Conservation (phyloP, 306 rosid species). For the Sicyos edulis region DNA sequence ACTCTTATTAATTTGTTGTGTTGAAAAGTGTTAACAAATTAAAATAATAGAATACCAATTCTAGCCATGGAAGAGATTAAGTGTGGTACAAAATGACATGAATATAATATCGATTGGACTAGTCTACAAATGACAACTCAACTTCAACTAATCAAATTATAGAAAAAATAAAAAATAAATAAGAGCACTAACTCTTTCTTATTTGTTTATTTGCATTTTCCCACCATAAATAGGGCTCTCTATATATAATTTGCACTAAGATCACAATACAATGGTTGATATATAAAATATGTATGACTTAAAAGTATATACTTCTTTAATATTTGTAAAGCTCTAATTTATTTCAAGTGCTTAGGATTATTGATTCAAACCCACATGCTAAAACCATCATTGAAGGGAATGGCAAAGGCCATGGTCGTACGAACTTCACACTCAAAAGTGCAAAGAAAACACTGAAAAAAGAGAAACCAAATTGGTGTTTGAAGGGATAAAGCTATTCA, state of each 20-base stretch:
- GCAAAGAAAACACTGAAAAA: neutral
- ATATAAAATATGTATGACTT: neutral
- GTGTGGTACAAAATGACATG: too few species aligned
- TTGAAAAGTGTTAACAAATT: too few species aligned
- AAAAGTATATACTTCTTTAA: neutral
- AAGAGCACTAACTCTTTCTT: too few species aligned
- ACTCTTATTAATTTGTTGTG: too few species aligned
- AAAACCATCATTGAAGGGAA: neutral
- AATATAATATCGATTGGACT: too few species aligned
- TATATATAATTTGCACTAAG: neutral
- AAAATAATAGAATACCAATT: too few species aligned
- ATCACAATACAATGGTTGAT: neutral
- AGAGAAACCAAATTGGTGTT: conserved; percentile 13
- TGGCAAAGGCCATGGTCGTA: conserved; percentile 7
- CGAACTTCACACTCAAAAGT: conserved; percentile 9
- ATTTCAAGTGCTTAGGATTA: conserved; percentile 11
- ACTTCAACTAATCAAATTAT: too few species aligned
- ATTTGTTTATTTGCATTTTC: neutral
- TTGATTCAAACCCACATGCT: conserved; percentile 15
- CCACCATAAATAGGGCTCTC: neutral
- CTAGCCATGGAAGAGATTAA: too few species aligned
- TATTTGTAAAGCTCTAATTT: neutral
- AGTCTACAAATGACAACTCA: too few species aligned
- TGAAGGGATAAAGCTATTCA: conserved; percentile 21
- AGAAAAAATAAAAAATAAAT: too few species aligned